A percentile compares a stretch with the other conserved stretches of the same genome.
Evolutionary conservation across 495 filamentous ascomycete species (phyloP).

Genomic region (Aspergillus funiculosus): DNA sequence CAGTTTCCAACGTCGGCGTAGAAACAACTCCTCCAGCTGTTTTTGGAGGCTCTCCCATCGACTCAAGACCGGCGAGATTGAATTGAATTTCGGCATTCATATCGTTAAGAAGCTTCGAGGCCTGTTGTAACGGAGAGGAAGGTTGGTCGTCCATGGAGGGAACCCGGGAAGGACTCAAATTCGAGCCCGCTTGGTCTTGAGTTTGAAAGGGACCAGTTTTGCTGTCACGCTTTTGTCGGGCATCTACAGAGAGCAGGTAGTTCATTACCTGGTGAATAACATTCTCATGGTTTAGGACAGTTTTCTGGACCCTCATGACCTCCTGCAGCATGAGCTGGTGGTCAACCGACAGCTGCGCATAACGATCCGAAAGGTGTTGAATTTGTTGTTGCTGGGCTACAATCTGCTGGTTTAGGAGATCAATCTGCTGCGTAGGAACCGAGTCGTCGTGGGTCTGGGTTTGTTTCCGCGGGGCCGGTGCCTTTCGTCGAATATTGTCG

Average conservation of each 20-base stretch:
- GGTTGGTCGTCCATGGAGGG: slow-evolving; percentile 59
- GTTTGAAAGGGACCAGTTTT: slow-evolving; percentile 46
- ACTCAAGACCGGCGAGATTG: slow-evolving; percentile 67
- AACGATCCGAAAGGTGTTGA: slow-evolving; percentile 75
- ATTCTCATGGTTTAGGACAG: slow-evolving; percentile 74
- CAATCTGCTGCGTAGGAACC: slow-evolving; percentile 80
- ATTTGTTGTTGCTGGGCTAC: slow-evolving; percentile 89
- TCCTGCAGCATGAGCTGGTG: slow-evolving; percentile 86
- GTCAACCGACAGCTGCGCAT: slow-evolving; percentile 76
- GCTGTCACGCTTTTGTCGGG: slow-evolving; percentile 58
- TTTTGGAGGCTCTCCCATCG: slow-evolving; percentile 68
- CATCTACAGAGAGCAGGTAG: slow-evolving; percentile 61
- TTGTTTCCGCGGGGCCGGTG: slow-evolving; percentile 82
- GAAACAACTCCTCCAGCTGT: slow-evolving; percentile 40
- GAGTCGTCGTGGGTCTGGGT: slow-evolving; percentile 60
- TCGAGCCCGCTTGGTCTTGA: slow-evolving; percentile 30
- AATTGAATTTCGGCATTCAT: slow-evolving; percentile 74
- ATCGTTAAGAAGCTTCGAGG: slow-evolving; percentile 79
- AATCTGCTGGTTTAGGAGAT: slow-evolving; percentile 80
- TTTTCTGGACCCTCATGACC: slow-evolving; percentile 80
- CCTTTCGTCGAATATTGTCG: slow-evolving; percentile 94
- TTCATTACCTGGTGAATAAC: slow-evolving; percentile 71
- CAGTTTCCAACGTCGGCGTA: slow-evolving; percentile 40
- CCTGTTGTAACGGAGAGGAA: slow-evolving; percentile 77
- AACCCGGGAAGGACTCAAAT: slow-evolving; percentile 40